Percentiles rank a stretch among this genome's conserved stretches.
These are phyloP conservation scores for Fomitopsis palustris DNA, from an alignment of 1,284 basidiomycete genomes.

Conservation along the genomic window DNA sequence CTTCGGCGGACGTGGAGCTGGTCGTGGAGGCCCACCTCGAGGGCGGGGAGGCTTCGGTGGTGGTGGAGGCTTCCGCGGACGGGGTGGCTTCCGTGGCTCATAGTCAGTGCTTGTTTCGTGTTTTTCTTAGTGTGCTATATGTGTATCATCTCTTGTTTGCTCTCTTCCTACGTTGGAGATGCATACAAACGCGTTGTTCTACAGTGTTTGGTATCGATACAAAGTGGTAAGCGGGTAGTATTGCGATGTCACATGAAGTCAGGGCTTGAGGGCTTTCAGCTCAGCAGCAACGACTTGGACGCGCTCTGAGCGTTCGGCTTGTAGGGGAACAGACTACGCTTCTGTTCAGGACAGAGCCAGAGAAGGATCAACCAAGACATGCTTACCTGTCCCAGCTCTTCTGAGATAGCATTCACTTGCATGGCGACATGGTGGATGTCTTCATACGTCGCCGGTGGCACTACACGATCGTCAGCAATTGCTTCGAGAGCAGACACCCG, in stretches of 20 bases:
- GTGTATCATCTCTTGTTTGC: background rate
- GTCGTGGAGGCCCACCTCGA: slow-evolving; percentile 36
- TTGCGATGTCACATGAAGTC: slow-evolving; percentile 10
- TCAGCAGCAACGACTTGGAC: slow-evolving; percentile 40
- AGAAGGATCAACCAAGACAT: background rate
- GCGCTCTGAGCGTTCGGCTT: slow-evolving; percentile 40
- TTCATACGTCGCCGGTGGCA: slow-evolving; percentile 21
- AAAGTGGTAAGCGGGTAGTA: slow-evolving; percentile 6
- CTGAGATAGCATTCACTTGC: slow-evolving; percentile 33
- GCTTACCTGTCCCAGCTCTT: slow-evolving; percentile 50
- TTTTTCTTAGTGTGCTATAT: slow-evolving; percentile 5
- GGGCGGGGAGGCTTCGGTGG: slow-evolving; percentile 31
- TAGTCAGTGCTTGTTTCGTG: slow-evolving; percentile 18
- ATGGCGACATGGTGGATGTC: slow-evolving; percentile 20
- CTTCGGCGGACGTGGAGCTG: slow-evolving; percentile 25
- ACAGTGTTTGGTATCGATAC: slow-evolving; percentile 13
- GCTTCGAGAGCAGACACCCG: background rate
- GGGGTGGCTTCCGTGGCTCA: slow-evolving; percentile 45
- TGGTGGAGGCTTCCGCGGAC: slow-evolving; percentile 31
- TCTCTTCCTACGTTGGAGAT: background rate
- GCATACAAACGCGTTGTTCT: background rate
- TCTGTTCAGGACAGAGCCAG: background rate
- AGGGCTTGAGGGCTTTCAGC: slow-evolving; percentile 44
- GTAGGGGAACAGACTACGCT: slow-evolving; percentile 40
- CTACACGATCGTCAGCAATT: slow-evolving; percentile 6